phyloP scores from a whole-genome alignment of 176 grass and related monocot genomes.

The Triticum dicoccoides region DNA sequence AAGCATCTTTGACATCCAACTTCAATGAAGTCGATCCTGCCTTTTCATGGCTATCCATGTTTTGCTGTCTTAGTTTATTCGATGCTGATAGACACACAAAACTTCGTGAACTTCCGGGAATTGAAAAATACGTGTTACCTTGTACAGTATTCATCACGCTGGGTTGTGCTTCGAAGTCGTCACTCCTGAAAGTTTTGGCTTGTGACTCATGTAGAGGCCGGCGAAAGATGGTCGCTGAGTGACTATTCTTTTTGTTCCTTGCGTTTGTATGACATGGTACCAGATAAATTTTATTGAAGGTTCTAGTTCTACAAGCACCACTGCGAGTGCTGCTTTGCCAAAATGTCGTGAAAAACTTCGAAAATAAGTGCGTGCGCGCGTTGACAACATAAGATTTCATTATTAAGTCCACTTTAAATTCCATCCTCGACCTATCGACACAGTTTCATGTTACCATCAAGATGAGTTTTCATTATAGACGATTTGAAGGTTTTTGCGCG shows the following conservation, averaged over 20 bases:
- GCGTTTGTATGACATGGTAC: not conserved
- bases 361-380: too few species aligned
- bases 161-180: not conserved
- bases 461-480: too few species aligned
- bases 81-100: not conserved
- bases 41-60: slow-evolving; percentile 3
- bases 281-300: not conserved
- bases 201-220: not conserved
- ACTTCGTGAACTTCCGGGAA: not conserved
- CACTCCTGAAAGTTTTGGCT: not conserved
- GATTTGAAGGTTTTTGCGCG: too few species aligned
- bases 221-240: not conserved
- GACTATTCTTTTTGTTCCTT: not conserved
- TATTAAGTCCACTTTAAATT: too few species aligned
- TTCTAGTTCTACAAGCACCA: not conserved
- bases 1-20: slow-evolving; percentile 1
- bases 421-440: too few species aligned
- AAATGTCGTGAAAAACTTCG: not conserved
- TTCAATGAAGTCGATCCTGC: slow-evolving; percentile 8
- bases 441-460: too few species aligned
- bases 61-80: slow-evolving; percentile 9
- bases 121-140: not conserved
- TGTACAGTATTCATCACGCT: not conserved
- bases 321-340: not conserved
- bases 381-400: too few species aligned